phyloP scores from a whole-genome alignment of 495 filamentous ascomycete genomes.

The Penicillium ucsense region DNA sequence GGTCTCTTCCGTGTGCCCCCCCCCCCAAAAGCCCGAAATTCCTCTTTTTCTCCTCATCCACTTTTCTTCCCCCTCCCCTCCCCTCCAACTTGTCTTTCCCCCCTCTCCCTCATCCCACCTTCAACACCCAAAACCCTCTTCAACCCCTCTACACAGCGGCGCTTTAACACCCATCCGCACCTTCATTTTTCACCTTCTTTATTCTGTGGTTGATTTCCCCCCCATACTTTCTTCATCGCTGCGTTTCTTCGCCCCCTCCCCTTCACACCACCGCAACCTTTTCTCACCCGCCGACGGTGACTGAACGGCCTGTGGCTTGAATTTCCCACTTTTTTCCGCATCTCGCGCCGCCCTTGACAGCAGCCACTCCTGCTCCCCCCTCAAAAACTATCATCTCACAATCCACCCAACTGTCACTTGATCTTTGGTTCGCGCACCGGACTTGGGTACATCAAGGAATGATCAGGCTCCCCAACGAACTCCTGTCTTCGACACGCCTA shows the following conservation, averaged over 20 bases:
- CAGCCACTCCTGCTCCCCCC: neutral
- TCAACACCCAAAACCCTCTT: conserved; percentile 1
- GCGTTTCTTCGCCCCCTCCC: neutral
- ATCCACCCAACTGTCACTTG: neutral
- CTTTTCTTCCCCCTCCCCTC: conserved; percentile 19
- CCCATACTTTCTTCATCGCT: neutral
- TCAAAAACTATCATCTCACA: neutral
- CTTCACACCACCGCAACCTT: neutral
- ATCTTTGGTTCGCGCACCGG: conserved; percentile 22
- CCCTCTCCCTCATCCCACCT: conserved; percentile 7
- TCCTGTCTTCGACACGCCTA: conserved; percentile 37
- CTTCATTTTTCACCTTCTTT: conserved; percentile 27
- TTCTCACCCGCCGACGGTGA: no score
- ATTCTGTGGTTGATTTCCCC: conserved; percentile 13
- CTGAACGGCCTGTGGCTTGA: conserved; percentile 42
- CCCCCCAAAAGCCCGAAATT: conserved; percentile 13
- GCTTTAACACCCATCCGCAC: conserved; percentile 23
- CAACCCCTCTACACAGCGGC: conserved; percentile 10
- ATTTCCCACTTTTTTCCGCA: conserved; percentile 25
- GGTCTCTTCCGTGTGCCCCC: conserved; percentile 20
- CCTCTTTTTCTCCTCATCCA: conserved; percentile 25
- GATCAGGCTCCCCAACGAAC: conserved; percentile 39
- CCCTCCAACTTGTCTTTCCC: conserved; percentile 28
- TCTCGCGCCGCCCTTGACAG: conserved; percentile 3
- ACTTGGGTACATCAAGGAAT: conserved; percentile 36